Evolutionary conservation across 2,329 filamentous ascomycete genomes (phyloP), one percentile per base, ranked within the genome.

Genomic region (Emergomyces orientalis): DNA sequence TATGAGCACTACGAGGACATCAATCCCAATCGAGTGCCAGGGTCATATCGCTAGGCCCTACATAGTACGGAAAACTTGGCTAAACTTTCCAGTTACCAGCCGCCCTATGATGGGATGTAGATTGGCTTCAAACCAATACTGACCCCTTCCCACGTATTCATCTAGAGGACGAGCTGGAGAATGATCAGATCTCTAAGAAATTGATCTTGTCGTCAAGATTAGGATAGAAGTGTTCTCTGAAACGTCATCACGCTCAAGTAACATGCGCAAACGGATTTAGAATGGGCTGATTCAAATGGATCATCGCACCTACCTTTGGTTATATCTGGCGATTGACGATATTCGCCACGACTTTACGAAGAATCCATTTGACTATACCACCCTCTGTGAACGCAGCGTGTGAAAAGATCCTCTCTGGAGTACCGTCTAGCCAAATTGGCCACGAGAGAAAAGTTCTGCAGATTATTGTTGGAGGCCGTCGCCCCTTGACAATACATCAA

Each of bases 41-140:
- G 71, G 25, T 76, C 74, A n/a, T 76, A 71, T 60, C 63, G 68
- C 57, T 77, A 72, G 74, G 69, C 70, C 3, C n/a, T 74, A 8
- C 49, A 68, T n/a, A 69, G 73, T 55, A 2, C 64, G 8, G 49
- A 67, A 43, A 76, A 9, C n/a, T 11, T 32, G 47, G 39, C 57
- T 71, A n/a, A 72, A 69, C 61, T 67, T 71, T 60, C 55, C 70
- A 3, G 61, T 69, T 6, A 75, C 71, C 0, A 74, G 72, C 61
- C 69, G 72, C 70, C 71, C 0, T 73, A 74, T 61, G 47, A 63
- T 1, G 54, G 70, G 0, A 73, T 75, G 19, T 9, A 61, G 57
- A 19, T 30, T 41, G 19, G 61, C 27, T 41, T 73, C 71, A 57
- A 63, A 65, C 43, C 54, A 14, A 39, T 14, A 41, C 37, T 14